phyloP scores from a whole-genome alignment of 352 stramenopile genomes.

The Globisporangium nodosum region DNA sequence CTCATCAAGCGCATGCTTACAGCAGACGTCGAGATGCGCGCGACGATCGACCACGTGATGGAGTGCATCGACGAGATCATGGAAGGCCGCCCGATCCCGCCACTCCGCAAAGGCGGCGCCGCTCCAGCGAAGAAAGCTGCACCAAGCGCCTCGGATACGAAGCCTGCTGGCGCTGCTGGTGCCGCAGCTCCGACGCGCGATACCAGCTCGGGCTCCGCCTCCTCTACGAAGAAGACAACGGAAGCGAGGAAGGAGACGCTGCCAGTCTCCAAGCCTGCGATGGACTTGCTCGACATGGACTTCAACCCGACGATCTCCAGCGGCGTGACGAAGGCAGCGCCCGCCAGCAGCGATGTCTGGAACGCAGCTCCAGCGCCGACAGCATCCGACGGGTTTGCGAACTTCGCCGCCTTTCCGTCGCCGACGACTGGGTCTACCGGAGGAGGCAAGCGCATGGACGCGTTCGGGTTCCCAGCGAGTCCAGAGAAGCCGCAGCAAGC shows the following conservation, averaged over 20 bases:
- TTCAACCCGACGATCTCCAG: constrained; percentile 55
- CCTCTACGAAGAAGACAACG: constrained; percentile 32
- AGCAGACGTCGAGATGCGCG: constrained; percentile 84
- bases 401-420: constrained; percentile 61
- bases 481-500: constrained; percentile 35
- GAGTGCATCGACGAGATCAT: constrained; percentile 79
- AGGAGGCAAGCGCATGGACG: constrained; percentile 30
- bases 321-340: constrained; percentile 11
- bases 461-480: constrained; percentile 46
- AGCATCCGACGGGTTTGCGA: constrained; percentile 35
- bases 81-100: constrained; percentile 32
- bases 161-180: not conserved
- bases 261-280: constrained; percentile 17
- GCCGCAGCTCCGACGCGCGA: not conserved
- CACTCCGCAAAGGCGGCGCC: constrained; percentile 16
- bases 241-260: constrained; percentile 54
- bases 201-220: not conserved
- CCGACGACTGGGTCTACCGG: constrained; percentile 13
- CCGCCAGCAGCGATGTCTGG: constrained; percentile 12
- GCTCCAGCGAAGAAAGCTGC: not conserved
- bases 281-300: constrained; percentile 62
- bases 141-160: not conserved
- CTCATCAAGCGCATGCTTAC: constrained; percentile 92
- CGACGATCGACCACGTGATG: constrained; percentile 91
- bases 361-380: constrained; percentile 9